Evolutionary conservation across 164 flowering plant genomes (phyloP).

Genomic region (Berberis vulgaris): DNA sequence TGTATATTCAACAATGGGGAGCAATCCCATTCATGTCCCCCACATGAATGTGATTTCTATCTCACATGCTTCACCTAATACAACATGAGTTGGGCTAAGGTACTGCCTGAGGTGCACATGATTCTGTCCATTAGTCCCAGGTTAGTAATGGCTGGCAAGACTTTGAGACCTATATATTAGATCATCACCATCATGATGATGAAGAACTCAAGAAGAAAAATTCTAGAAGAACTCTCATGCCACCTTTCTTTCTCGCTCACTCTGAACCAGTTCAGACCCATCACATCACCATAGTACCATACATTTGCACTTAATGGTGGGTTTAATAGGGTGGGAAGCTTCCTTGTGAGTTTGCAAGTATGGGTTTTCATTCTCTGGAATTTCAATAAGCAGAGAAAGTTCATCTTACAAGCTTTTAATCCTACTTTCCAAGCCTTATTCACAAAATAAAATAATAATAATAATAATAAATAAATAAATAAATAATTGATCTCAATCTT

Average conservation of each 20-base stretch:
- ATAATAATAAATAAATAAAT: no score
- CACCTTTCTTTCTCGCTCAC: background rate
- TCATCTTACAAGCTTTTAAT: background rate
- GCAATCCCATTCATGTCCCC: background rate
- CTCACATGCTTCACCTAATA: slow-evolving; percentile 13
- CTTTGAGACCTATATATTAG: no score
- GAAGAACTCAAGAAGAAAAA: no score
- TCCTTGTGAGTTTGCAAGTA: slow-evolving; percentile 5
- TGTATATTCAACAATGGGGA: no score
- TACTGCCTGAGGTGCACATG: slow-evolving; percentile 19
- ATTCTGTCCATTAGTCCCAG: slow-evolving; percentile 7
- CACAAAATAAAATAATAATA: no score
- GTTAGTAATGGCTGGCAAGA: slow-evolving; percentile 6
- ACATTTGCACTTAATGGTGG: slow-evolving; percentile 20
- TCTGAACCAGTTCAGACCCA: slow-evolving; percentile 11
- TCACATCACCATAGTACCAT: slow-evolving; percentile 12
- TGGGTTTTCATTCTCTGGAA: slow-evolving; percentile 2
- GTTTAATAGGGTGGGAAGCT: slow-evolving; percentile 3
- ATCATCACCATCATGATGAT: no score
- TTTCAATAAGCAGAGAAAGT: background rate
- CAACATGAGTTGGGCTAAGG: slow-evolving; percentile 14
- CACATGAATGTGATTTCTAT: slow-evolving; percentile 3
- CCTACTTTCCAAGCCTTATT: background rate
- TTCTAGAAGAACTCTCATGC: background rate
- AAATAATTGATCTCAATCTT: no score